Base-by-base conservation (phyloP, 2,329 filamentous ascomycete genomes). In the Plectosphaerella plurivora region DNA sequence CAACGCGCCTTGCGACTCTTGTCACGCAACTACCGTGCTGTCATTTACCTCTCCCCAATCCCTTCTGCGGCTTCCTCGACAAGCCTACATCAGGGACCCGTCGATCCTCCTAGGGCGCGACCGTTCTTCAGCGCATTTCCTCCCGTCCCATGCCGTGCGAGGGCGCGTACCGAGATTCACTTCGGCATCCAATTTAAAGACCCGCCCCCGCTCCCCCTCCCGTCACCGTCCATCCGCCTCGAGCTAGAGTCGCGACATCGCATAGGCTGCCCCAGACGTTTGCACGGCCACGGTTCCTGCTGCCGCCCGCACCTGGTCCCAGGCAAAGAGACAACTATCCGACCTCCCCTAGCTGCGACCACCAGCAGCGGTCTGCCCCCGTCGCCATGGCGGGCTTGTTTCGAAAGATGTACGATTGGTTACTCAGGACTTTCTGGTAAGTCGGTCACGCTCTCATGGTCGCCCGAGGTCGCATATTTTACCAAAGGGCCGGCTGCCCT, bases 371-470 rank as follows among this genome's bases (percentile, higher is more conserved):
- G 37, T 39, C 16, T 39, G 12, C 24, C 51, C 28, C 36, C 37
- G 16, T 54, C 54, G 78, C 60, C 73, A 97, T 97, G 92, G 89
- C 91, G 65, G 89, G 90, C 63, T 77, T 99, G 70, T 96, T 99
- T 73, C 89, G 88, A 68, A 88, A 86, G 75, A 87, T 99, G 72
- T 97, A 97, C 79, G 94, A 97, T 83, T 97, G 93, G 93, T 80
- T 97, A 70, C 77, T 99, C 76, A 87, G 93, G 78, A 89, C 94
- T 66, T 97, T 99, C 75, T 99, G 94, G 93, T 97, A 66, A 78
- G 83, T 81, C 48, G 51, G 33, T 33, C 35, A 16, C 37, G 20
- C 41, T 41, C 37, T n/a, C 28, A 41, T 41, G 22, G 45, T 35
- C 51, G 58, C 37, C 12, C 37, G 37, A 15, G 18, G 8, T 41